Conservation (phyloP, 257 asterid genomes). For the Solanum ahanhuiri region DNA sequence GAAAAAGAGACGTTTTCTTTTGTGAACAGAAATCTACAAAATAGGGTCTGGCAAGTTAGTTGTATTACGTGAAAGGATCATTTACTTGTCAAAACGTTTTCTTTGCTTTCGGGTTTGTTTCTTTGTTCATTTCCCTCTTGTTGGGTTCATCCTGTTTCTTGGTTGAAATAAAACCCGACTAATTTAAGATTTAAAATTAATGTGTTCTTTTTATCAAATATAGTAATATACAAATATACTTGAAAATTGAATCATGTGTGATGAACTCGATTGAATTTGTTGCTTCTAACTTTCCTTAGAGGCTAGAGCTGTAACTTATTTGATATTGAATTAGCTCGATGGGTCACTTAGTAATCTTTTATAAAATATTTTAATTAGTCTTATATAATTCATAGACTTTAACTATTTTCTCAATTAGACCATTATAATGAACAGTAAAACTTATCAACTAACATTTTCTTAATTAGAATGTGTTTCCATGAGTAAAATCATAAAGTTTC, state of each 20-base stretch:
- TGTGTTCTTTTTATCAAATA: too few relatives aligned
- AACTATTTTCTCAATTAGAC: too few relatives aligned
- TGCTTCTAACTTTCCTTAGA: background rate
- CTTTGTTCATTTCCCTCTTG: background rate
- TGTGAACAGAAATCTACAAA: background rate
- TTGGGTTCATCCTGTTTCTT: background rate
- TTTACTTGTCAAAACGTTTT: background rate
- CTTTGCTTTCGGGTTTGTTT: background rate
- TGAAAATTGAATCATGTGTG: too few relatives aligned
- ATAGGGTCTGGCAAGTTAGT: background rate
- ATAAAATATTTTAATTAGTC: background rate
- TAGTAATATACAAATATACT: too few relatives aligned
- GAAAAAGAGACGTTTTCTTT: background rate
- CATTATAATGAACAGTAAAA: too few relatives aligned
- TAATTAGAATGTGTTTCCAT: background rate
- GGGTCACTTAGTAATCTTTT: background rate
- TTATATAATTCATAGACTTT: fast-evolving
- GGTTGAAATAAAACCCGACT: background rate
- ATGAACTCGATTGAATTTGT: too few relatives aligned
- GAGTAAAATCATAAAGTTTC: background rate
- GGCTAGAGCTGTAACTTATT: background rate
- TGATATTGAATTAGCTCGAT: background rate
- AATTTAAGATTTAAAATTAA: background rate
- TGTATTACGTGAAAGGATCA: background rate
- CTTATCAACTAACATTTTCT: background rate